Evolutionary conservation across 2,329 filamentous ascomycete genomes (phyloP), one percentile per base, ranked within the genome.

Genomic region (Aspergillus aculeatus): DNA sequence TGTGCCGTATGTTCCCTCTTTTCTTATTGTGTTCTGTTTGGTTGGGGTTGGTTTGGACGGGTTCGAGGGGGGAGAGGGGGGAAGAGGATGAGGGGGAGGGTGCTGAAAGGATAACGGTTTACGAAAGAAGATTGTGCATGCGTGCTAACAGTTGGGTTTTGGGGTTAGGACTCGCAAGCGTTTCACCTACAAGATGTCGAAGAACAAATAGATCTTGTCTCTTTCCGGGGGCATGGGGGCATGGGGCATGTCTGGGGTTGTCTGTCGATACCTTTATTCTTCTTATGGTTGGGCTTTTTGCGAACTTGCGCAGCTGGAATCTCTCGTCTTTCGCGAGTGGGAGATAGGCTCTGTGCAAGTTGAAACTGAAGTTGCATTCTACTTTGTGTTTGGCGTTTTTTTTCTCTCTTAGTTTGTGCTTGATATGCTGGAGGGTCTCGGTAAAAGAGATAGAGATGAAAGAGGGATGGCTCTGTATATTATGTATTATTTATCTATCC

Each of bases 151-250:
- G 26, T 29, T 29, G 21, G 41, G 16, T 26, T 16, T 19, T 16
- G 50, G 10, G 32, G 1, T 7, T 68, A 90, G 87, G 62, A 90
- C 88, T 56, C 81, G 88, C 67, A 89, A 89, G 77, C 79, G 80
- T 48, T 89, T 90, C 76, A 81, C 80, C 29, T 90, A 89, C 73
- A 89, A 88, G 78, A 81, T 84, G 77, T 87, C 85, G 61, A 90
- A 90, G 83, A 90, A 90, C 75, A 89, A 84, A 77, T 88, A 81
- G 67, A 66, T 56, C 48, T 31, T 7, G 9, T 50, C 14, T 16
- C 31, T 19, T 49, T 5, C 49, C 24, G n/a, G 3, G 19, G 24
- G 49, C 5, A 47, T 35, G 12, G 23, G 50, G 48, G n/a, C 29
- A 26, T 26, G 24, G 48, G 16, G 23, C 23, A 23, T 23, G 23